Evolutionary conservation across 1,284 basidiomycete species (phyloP), one percentile per base, ranked within the genome.

Genomic region (Agroathelia rolfsii): DNA sequence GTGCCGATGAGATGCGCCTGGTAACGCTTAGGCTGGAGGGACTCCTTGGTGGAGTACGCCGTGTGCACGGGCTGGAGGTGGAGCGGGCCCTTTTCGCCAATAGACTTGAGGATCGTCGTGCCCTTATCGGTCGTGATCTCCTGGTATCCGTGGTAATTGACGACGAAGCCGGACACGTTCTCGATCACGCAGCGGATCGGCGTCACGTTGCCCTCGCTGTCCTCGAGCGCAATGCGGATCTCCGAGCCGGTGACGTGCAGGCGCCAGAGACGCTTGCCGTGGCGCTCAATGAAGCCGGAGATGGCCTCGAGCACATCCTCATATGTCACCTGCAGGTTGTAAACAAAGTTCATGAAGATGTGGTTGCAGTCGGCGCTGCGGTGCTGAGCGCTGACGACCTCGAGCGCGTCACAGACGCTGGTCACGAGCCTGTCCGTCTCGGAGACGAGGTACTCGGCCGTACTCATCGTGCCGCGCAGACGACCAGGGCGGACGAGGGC

Each of bases 1-100:
- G 95, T 99, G 40, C 95, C 94, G 43, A 96, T 82, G 37, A 95
- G 77, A 59, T 98, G 95, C n/a, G 95, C 95, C 53, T 97, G 93
- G 66, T 96, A 97, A 48, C 95, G 90, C 57, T 95, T 93, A 36
- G 94, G 93, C 59, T 99, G 95, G 34, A 98, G 69, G n/a, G 92
- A 96, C 56, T 96, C 93, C 63, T 96, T 98, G 39, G 94, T 97
- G 11, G 93, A 76, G 61, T 98, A 97, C 0, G 89, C 71, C 45
- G 82, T 78, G 58, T 88, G 84, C 45, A 93, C 90, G 16, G 88
- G 88, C 59, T 92, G 90, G 28, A 95, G 69, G 59, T 96, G 92
- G 40, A 93, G 71, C 32, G 90, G 87, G 7, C 93, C 92, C 53
- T 87, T 88, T 40, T 90, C 86, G 30, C 93, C 93, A 45, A 96